These are phyloP conservation scores for Fusarium tjaetaba DNA, from an alignment of 2,329 filamentous ascomycete species.

Conservation along the genomic window DNA sequence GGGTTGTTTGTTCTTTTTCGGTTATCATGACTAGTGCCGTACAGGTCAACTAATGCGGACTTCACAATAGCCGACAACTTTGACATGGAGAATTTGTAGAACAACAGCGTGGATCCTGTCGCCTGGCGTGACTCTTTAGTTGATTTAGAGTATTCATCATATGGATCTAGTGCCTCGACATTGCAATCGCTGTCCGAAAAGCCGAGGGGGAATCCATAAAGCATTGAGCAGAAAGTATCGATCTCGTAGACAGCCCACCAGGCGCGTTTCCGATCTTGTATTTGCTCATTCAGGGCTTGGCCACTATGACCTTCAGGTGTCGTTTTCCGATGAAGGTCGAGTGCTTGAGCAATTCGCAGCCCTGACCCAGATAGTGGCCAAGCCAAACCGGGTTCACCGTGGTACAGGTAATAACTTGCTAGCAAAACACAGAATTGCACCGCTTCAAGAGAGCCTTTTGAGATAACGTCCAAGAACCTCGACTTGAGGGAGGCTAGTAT, in stretches of 20 bases:
- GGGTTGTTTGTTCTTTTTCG: no score
- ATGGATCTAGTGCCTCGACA: fast-evolving
- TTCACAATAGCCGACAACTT: constrained; percentile 29
- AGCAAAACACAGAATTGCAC: constrained; percentile 50
- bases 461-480: background rate
- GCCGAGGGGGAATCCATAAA: constrained; percentile 50
- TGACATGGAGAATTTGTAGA: constrained; percentile 39
- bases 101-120: constrained; percentile 25
- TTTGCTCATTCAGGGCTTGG: constrained; percentile 26
- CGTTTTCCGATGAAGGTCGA: constrained; percentile 43
- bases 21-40: background rate
- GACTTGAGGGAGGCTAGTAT: background rate
- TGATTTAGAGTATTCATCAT: constrained; percentile 21
- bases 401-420: constrained; percentile 51
- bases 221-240: constrained; percentile 53
- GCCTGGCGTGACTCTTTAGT: background rate
- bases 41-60: constrained; percentile 20
- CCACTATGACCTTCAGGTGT: constrained; percentile 44
- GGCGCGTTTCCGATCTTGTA: constrained; percentile 48
- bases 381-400: constrained; percentile 49
- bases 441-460: constrained; percentile 41
- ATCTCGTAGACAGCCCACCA: constrained; percentile 56
- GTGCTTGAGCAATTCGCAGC: constrained; percentile 49
- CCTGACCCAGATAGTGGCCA: constrained; percentile 53
- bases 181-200: constrained; percentile 33